Evolutionary conservation across 176 grass and related monocot species (phyloP), one percentile per base, ranked within the genome.

Genomic region (Oryza glumipatula): DNA sequence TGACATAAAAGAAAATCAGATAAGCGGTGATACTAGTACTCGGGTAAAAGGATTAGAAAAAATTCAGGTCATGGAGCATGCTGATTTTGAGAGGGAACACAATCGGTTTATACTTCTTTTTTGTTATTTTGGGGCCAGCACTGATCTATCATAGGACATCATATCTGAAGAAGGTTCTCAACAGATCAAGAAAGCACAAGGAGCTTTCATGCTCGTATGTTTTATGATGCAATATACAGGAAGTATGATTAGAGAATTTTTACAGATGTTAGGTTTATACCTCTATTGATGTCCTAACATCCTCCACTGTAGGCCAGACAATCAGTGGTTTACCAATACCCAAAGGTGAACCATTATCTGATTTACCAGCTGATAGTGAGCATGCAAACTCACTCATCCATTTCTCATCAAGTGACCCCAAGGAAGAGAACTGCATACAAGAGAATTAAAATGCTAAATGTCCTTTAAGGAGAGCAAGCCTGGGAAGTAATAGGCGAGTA

Each of bases 381-480:
- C 33, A 84, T 83, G 86, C 68, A 87, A 98, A 94, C 52, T 95
- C 96, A 79, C 36, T 88, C 82, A 95, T 82, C 96, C 96, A 98
- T 88, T 92, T 98, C 67, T 95, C 96, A 88, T 98, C 93, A 86
- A 98, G 84, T 80, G 96, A 98, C 24, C 96, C 96, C 73, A 98
- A 82, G 48, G 93, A 98, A 39, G 96, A 98, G 83, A 98, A 98
- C 93, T 95, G 85, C 72, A 90, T 41, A 23, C 80, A 70, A n/a
- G 17, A 88, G 73, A 67, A 69, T 68, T 75, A 17, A 17, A 60
- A 75, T 90, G 80, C 2, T 45, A 56, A 65, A 12, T 4, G 76
- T 78, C 9, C 76, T 30, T 56, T 32, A 73, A 66, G 32, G 61
- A 63, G 65, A 74, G 67, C 46, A 82, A 43, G 32, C 43, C 41